Evolutionary conservation across 1,284 basidiomycete species (phyloP).

Genomic region (Ganoderma meredithae): DNA sequence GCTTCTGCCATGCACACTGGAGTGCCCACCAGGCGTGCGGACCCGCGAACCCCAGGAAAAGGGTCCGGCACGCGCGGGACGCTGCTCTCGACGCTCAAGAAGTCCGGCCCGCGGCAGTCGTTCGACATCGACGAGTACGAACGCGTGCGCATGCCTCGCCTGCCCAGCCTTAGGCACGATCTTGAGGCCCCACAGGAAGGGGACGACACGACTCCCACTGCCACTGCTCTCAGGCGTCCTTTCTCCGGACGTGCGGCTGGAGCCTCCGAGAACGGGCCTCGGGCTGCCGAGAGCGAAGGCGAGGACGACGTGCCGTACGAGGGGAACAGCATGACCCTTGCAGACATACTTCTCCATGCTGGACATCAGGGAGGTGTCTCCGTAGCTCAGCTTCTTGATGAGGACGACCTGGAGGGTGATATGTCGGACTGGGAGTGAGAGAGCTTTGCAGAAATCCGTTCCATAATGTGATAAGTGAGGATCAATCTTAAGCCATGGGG

Average conservation of each 20-base stretch:
- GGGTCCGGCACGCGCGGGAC: constrained; percentile 29
- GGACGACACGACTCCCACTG: constrained; percentile 14
- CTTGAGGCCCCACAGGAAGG: constrained; percentile 15
- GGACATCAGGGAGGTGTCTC: constrained; percentile 27
- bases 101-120: constrained; percentile 30
- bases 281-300: not conserved
- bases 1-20: not conserved
- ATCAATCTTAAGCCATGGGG: not conserved
- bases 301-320: constrained; percentile 33
- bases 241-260: not conserved
- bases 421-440: constrained; percentile 34
- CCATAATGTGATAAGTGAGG: not conserved
- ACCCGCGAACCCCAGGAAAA: constrained; percentile 16
- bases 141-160: constrained; percentile 23
- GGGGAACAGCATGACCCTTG: constrained; percentile 37
- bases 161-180: constrained; percentile 20
- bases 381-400: constrained; percentile 26
- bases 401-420: constrained; percentile 33
- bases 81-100: constrained; percentile 35
- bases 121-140: constrained; percentile 37
- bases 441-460: not conserved
- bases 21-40: not conserved
- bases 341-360: constrained; percentile 38
- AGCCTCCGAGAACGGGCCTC: constrained; percentile 7
- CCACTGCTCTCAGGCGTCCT: not conserved